Conservation (phyloP, 1,284 basidiomycete species). For the Thelephora terrestris region DNA sequence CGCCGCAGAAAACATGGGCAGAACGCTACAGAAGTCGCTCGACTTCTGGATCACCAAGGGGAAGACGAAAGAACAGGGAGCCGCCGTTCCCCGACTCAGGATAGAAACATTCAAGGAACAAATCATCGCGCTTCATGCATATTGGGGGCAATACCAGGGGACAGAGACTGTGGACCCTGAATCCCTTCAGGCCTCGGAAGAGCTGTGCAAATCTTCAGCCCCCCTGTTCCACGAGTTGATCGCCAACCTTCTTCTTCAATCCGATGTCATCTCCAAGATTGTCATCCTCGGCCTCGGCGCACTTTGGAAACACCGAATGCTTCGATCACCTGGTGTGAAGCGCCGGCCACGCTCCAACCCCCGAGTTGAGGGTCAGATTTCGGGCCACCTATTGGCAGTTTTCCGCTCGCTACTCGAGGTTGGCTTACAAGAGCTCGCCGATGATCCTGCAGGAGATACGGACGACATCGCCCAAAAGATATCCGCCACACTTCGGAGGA, state of each 20-base stretch:
- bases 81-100: conserved; percentile 29
- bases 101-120: conserved; percentile 62
- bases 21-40: conserved; percentile 56
- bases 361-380: conserved; percentile 57
- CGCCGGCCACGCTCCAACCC: conserved; percentile 10
- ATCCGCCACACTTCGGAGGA: conserved; percentile 77
- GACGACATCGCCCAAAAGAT: conserved; percentile 72
- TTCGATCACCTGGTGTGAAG: conserved; percentile 28
- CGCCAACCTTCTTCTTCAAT: conserved; percentile 59
- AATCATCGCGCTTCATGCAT: conserved; percentile 60
- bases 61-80: conserved; percentile 22
- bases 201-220: neutral
- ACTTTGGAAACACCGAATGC: conserved; percentile 74
- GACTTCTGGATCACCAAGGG: conserved; percentile 41
- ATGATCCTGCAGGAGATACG: conserved; percentile 40
- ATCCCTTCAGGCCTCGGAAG: neutral
- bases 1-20: conserved; percentile 77
- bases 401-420: conserved; percentile 61
- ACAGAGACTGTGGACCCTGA: conserved; percentile 13
- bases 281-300: conserved; percentile 68
- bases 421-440: conserved; percentile 44
- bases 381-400: conserved; percentile 66
- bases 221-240: conserved; percentile 43
- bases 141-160: conserved; percentile 39
- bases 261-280: conserved; percentile 70